Evolutionary conservation across 202 grass and related monocot genomes (phyloP).

Genomic region (Bolboschoenoplectus hybrid): DNA sequence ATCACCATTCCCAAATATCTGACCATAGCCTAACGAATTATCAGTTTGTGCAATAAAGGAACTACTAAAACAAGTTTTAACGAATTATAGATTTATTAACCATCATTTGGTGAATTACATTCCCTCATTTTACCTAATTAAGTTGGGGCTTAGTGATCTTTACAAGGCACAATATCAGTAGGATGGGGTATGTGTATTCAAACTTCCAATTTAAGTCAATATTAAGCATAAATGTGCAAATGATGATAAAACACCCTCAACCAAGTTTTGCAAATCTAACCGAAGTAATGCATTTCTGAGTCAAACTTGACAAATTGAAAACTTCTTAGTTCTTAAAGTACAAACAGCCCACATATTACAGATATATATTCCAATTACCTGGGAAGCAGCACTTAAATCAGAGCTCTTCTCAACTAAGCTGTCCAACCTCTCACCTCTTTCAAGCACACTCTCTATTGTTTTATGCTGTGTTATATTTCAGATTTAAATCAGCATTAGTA

Average conservation of each 20-base stretch:
- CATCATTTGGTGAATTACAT: not conserved
- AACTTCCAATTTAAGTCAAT: not conserved
- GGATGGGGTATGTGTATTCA: not conserved
- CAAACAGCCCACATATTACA: not conserved
- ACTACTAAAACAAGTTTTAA: not conserved
- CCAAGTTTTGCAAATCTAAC: not conserved
- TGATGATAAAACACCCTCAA: not conserved
- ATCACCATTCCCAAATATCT: not conserved
- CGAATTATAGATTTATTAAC: not conserved
- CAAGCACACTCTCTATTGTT: constrained; percentile 93
- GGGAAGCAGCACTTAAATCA: constrained; percentile 89
- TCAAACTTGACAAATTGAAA: not conserved
- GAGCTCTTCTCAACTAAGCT: constrained; percentile 99
- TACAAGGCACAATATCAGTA: not conserved
- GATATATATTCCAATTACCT: constrained; percentile 61
- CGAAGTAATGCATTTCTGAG: not conserved
- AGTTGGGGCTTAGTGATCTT: not conserved
- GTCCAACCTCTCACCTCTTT: constrained; percentile 87
- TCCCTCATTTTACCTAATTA: not conserved
- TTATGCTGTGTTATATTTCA: constrained; percentile 75
- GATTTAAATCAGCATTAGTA: constrained; percentile 35
- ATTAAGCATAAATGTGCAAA: not conserved
- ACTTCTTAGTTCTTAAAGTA: constrained; percentile 21
- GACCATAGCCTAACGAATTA: not conserved
- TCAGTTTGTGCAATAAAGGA: not conserved